Base-by-base conservation (phyloP, 768 basidiomycete species). In the Rhodotorula kratochvilovae region DNA sequence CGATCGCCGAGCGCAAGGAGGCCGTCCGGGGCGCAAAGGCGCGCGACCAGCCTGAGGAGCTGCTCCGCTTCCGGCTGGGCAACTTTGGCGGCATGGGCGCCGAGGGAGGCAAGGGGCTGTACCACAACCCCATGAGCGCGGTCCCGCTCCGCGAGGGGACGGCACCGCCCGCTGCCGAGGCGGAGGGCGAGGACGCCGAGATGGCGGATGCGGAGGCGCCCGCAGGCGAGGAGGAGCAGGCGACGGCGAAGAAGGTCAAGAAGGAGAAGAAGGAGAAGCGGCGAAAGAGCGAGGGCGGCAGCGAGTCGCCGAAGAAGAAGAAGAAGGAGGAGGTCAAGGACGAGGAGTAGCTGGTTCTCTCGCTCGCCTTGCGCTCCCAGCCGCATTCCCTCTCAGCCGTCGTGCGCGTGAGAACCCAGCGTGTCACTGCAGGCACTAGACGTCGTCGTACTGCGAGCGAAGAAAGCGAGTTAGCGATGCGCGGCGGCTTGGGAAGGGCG, bases 31-130 rank as follows among this genome's bases (percentile, higher is more conserved):
- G 65, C 4, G 11, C 39, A 3, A 25, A 11, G 8, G 48, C 23
- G 36, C 53, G 73, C 3, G 42, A 33, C 27, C 73, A 75, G 54
- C 73, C 73, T 15, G 23, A 23, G 12, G 73, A 64, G 12, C 17
- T 57, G 64, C 56, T 74, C 42, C 68, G 66, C 59, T 66, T 68
- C 48, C 46, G 73, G 5, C 27, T 71, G 21, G 63, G 61, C 16
- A 23, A 16, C 8, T 42, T 36, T 68, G 46, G 53, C 56, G 5
- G 73, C 8, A 61, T 35, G 54, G 59, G 64, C 15, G 56, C 27
- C 23, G 53, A 36, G 13, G 73, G 73, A 0, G 73, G 73, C 0
- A 31, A 66, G 48, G 73, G 70, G 13, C 13, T 39, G 43, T 71
- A 33, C 43, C 23, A 68, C 48, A 61, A 68, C 46, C 50, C 58